A percentile compares a stretch with the other conserved stretches of the same genome.
Conservation (phyloP, 192 early-diverging fungal genomes). For the Helicostylum pulchrum region DNA sequence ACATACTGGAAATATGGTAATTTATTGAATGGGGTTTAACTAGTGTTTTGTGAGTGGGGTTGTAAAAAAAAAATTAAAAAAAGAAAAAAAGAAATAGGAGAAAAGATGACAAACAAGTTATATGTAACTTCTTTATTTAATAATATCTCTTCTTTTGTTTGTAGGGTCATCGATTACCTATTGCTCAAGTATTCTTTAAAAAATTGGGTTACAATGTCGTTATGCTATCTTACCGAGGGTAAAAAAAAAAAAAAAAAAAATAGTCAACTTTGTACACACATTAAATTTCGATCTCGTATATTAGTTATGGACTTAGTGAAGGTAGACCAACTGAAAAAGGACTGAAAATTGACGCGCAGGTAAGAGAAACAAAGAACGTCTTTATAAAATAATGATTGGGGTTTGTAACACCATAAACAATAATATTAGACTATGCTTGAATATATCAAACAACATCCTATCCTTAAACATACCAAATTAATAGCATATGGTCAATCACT, state of each 20-base stretch:
- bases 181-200: conserved; percentile 72
- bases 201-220: conserved; percentile 83
- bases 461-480: conserved; percentile 74
- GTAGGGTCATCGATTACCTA: conserved; percentile 90
- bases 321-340: conserved; percentile 83
- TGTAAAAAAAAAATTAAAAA: neutral
- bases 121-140: no score
- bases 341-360: conserved; percentile 84
- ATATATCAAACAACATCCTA: conserved; percentile 74
- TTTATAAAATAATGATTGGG: neutral
- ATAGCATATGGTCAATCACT: conserved; percentile 94
- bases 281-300: neutral
- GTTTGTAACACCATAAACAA: neutral
- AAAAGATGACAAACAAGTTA: no score
- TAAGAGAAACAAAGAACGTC: conserved; percentile 33
- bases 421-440: conserved; percentile 70
- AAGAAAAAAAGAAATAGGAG: neutral
- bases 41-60: neutral
- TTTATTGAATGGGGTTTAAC: neutral
- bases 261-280: neutral
- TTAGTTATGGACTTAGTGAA: conserved; percentile 29
- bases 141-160: neutral
- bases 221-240: conserved; percentile 96
- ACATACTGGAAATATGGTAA: conserved; percentile 92
- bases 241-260: conserved; percentile 18